Evolutionary conservation across 2,329 filamentous ascomycete genomes (phyloP).

Genomic region (Nigrograna mackinnonii): DNA sequence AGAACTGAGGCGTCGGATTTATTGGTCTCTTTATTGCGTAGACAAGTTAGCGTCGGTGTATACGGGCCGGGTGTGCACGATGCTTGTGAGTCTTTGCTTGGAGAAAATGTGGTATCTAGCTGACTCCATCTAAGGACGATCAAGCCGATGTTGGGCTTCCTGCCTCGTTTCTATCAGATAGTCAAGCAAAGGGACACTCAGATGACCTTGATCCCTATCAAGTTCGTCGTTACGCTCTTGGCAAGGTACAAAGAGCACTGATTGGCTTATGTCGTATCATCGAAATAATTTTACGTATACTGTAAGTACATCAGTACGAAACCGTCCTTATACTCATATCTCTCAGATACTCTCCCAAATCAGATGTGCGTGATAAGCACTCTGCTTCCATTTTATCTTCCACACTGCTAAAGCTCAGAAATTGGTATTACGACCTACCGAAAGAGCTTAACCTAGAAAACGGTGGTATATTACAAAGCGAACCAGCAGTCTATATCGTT

Average conservation of each 20-base stretch:
- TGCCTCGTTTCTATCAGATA: neutral
- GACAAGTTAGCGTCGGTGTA: conserved; percentile 41
- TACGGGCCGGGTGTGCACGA: conserved; percentile 40
- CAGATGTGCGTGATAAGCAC: neutral
- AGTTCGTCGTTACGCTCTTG: neutral
- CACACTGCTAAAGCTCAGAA: conserved; percentile 36
- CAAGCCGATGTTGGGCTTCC: neutral
- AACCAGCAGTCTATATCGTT: conserved; percentile 35
- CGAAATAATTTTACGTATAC: conserved; percentile 25
- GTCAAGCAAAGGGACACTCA: neutral
- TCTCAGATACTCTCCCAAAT: neutral
- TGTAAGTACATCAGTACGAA: conserved; percentile 23
- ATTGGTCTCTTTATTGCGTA: conserved; percentile 41
- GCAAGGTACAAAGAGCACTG: neutral
- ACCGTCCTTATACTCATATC: neutral
- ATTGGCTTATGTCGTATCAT: neutral
- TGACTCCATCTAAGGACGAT: neutral
- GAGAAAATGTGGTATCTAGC: neutral
- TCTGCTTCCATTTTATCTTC: conserved; percentile 29
- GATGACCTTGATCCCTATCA: neutral
- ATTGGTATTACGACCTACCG: conserved; percentile 40
- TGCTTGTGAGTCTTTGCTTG: conserved; percentile 29
- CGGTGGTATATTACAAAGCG: conserved; percentile 3
- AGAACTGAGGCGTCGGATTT: conserved; percentile 38
- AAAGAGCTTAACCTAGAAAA: conserved; percentile 30